Evolutionary conservation across 306 rosid genomes (phyloP), one percentile per base, ranked within the genome.

Genomic region (Cucumis cinereus): DNA sequence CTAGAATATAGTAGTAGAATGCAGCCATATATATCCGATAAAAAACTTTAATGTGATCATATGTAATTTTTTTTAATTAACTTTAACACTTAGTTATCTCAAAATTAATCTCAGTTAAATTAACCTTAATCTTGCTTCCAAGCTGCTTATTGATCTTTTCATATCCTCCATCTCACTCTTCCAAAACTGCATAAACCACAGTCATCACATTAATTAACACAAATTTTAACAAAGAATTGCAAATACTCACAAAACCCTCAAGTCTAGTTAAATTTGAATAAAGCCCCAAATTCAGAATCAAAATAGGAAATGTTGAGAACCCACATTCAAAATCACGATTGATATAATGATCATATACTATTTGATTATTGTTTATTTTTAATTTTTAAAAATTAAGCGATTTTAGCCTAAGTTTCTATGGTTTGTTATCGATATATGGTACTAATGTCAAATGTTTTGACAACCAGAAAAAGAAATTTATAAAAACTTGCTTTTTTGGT

Each of bases 151-250:
- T 23, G 88, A 49, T 77, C 80, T 84, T 64, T 55, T 80, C 38
- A 82, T 22, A 15, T 84, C 90, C 23, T 87, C 90, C 40, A 79
- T 78, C 66, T 84, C 88, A 59, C 47, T 78, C 85, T 38, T 82
- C 90, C 90, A 73, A 38, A 64, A 72, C 90, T 86, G 77, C 35
- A 23, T 30, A 20, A 17, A 6, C 13, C 13, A 49, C 28, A 54
- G 19, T 4, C 54, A 49, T 7, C 63, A 26, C 54, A 3, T 30
- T 30, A 56, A 58, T 24, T 14, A 17, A 26, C 5, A 56, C 22
- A 56, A 13, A 10, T 56, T 22, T 56, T 11, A 43, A 43, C 4
- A 43, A 43, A 43, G 14, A 43, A 43, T 22, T 33, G 20, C 17
- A 15, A 2, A 15, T 0, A 50, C 2, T 1, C 8, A 50, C 7